Evolutionary conservation across 805 yeast species (phyloP).

Genomic region (Zygoascus flipseniorum): DNA sequence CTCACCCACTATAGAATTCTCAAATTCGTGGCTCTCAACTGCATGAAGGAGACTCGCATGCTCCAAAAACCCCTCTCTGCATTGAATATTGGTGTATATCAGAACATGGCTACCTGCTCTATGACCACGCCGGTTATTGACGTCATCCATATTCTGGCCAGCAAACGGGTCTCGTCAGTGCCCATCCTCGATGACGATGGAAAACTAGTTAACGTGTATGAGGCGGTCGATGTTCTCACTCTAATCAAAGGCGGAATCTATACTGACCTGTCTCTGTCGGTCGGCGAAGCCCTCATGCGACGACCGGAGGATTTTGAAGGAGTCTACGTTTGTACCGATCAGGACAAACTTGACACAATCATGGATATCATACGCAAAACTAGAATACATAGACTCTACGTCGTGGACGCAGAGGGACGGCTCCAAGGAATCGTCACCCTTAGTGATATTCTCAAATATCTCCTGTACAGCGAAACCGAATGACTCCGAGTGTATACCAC

Average conservation of each 20-base stretch:
- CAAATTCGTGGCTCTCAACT: slow-evolving; percentile 90
- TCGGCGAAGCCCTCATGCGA: slow-evolving; percentile 92
- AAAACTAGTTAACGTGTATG: slow-evolving; percentile 79
- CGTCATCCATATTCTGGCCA: slow-evolving; percentile 74
- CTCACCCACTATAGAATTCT: slow-evolving; percentile 92
- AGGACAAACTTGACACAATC: slow-evolving; percentile 79
- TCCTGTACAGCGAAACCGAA: slow-evolving; percentile 51
- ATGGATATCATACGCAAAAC: slow-evolving; percentile 90
- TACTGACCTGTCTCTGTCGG: slow-evolving; percentile 79
- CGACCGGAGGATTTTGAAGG: slow-evolving; percentile 96
- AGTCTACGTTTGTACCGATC: slow-evolving; percentile 86
- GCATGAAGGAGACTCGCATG: slow-evolving; percentile 78
- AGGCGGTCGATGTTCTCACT: slow-evolving; percentile 89
- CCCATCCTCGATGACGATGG: slow-evolving; percentile 79
- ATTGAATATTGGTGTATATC: slow-evolving; percentile 46
- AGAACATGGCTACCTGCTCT: slow-evolving; percentile 62
- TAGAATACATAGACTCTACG: slow-evolving; percentile 83
- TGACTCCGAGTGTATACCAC: neutral
- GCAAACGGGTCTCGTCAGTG: slow-evolving; percentile 77
- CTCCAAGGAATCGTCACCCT: slow-evolving; percentile 80
- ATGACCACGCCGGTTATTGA: slow-evolving; percentile 92
- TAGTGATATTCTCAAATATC: slow-evolving; percentile 81
- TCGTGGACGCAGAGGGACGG: slow-evolving; percentile 76
- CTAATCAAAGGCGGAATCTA: slow-evolving; percentile 91
- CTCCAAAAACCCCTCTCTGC: slow-evolving; percentile 67